Percentiles rank a stretch among this genome's conserved stretches.
Evolutionary conservation across 2,329 filamentous ascomycete genomes (phyloP).

Genomic region (Fusarium multiceps): DNA sequence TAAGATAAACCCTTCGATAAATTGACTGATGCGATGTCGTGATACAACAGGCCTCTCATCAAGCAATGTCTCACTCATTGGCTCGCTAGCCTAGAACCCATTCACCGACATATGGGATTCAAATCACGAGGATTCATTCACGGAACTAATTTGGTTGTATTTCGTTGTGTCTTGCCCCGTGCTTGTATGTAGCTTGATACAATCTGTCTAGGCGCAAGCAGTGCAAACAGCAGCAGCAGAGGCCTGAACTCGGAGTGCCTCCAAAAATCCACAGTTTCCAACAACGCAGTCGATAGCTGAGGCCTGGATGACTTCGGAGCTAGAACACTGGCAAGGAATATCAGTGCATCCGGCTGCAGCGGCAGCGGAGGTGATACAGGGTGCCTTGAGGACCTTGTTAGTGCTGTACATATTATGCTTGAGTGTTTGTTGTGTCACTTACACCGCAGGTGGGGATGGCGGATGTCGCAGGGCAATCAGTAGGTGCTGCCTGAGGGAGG

Average conservation of each 20-base stretch:
- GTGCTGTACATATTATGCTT: not conserved
- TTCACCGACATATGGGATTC: not conserved
- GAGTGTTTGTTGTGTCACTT: not conserved
- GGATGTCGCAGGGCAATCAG: conserved; percentile 33
- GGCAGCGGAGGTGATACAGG: conserved; percentile 34
- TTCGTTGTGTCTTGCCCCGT: rapidly evolving
- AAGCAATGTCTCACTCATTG: not conserved
- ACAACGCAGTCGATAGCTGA: conserved; percentile 34
- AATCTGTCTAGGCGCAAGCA: conserved; percentile 21
- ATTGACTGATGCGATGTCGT: not conserved
- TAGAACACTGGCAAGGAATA: conserved; percentile 34
- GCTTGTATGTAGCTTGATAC: not conserved
- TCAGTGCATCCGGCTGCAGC: conserved; percentile 30
- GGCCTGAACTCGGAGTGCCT: conserved; percentile 24
- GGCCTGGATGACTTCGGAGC: conserved; percentile 28
- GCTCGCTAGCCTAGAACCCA: not conserved
- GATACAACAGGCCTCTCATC: not conserved
- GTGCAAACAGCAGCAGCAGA: conserved; percentile 37
- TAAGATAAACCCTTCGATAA: too few species aligned
- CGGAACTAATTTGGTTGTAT: not conserved
- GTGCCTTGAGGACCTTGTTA: conserved; percentile 9
- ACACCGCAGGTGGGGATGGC: conserved; percentile 39
- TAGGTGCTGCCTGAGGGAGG: conserved; percentile 28
- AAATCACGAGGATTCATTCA: not conserved
- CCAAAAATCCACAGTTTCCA: conserved; percentile 27